These are phyloP conservation scores for Combretum micranthum DNA, from an alignment of 345 rosid species.

Conservation along the genomic window DNA sequence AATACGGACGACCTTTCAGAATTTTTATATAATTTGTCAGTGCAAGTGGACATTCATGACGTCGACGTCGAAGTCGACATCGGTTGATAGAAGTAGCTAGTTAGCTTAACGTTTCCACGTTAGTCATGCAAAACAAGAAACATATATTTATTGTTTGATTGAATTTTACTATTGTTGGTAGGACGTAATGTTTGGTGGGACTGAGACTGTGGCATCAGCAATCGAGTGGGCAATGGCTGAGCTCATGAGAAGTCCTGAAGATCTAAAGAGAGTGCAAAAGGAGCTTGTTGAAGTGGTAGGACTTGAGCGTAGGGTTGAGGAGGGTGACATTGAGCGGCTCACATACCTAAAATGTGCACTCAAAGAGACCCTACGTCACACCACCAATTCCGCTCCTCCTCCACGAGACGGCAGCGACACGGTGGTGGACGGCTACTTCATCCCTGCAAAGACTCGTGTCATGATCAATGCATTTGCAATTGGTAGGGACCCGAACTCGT, in stretches of 20 bases:
- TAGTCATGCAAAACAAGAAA: too few relatives aligned
- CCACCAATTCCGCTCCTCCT: constrained; percentile 95
- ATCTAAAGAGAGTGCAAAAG: constrained; percentile 54
- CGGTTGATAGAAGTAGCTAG: too few relatives aligned
- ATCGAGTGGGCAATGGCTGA: constrained; percentile 91
- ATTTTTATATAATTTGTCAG: too few relatives aligned
- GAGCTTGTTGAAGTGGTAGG: constrained; percentile 79
- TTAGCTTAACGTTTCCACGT: too few relatives aligned
- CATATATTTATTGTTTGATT: neutral
- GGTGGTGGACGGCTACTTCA: constrained; percentile 47
- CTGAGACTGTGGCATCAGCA: constrained; percentile 91
- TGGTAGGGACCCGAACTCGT: constrained; percentile 57
- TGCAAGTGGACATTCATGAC: too few relatives aligned
- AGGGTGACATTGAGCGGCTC: constrained; percentile 58
- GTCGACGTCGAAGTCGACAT: too few relatives aligned
- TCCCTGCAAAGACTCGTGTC: constrained; percentile 61
- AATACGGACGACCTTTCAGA: too few relatives aligned
- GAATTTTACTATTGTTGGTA: constrained; percentile 7
- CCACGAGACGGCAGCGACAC: constrained; percentile 72
- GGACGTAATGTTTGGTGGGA: constrained; percentile 99
- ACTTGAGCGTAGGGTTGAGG: constrained; percentile 62
- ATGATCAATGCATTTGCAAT: constrained; percentile 81
- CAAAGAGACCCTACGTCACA: constrained; percentile 72
- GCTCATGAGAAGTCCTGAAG: constrained; percentile 61
- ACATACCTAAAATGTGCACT: constrained; percentile 52